Evolutionary conservation across 2,329 filamentous ascomycete species (phyloP).

Genomic region (Paracorniculantispora psalliotae): DNA sequence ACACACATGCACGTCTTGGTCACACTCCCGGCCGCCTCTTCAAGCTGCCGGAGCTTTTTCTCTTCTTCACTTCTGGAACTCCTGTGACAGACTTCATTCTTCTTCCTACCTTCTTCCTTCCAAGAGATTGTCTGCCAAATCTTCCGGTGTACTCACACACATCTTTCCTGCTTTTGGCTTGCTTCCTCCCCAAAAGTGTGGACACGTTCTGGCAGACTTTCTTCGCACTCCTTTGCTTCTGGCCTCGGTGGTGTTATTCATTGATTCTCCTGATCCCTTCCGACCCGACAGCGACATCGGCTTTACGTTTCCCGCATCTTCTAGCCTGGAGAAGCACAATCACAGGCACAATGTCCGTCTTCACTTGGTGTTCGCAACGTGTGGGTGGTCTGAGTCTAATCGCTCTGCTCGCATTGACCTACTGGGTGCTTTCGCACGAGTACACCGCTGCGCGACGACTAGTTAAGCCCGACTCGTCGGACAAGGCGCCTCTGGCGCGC

Average conservation of each 20-base stretch:
- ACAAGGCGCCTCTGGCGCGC: conserved; percentile 23
- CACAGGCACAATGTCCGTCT: conserved; percentile 42
- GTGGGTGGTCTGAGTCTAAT: conserved; percentile 53
- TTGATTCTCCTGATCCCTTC: neutral
- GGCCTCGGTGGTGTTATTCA: neutral
- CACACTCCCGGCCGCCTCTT: conserved; percentile 4
- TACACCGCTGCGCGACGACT: conserved; percentile 35
- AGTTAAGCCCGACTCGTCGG: conserved; percentile 15
- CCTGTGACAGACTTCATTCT: neutral
- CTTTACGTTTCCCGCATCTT: neutral
- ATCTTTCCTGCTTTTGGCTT: neutral
- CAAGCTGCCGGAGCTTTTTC: conserved; percentile 1
- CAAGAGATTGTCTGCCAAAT: neutral
- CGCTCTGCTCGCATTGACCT: conserved; percentile 42
- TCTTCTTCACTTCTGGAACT: neutral
- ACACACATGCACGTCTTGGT: neutral
- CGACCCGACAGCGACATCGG: neutral
- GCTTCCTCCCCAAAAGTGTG: neutral
- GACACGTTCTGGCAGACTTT: neutral
- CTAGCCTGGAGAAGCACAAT: neutral
- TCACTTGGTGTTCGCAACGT: conserved; percentile 50
- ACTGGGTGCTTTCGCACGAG: conserved; percentile 51
- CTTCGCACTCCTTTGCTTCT: neutral
- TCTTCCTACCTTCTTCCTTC: conserved; percentile 15
- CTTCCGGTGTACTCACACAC: neutral